A percentile compares a stretch with the other conserved stretches of the same genome.
Evolutionary conservation across 2,329 filamentous ascomycete genomes (phyloP).

Genomic region (Aureobasidium sp.): DNA sequence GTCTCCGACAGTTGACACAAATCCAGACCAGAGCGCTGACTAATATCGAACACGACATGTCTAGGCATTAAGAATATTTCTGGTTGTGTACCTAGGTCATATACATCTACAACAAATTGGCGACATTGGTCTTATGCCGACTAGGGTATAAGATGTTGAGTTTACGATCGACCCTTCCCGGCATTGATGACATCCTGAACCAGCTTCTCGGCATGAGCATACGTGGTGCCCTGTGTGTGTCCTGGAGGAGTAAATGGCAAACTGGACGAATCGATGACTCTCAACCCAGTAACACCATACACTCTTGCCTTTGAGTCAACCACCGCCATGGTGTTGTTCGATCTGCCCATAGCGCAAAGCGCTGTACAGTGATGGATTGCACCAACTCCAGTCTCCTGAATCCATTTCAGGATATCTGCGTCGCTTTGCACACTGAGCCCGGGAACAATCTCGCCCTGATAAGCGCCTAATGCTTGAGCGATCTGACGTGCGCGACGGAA

Average conservation of each 20-base stretch:
- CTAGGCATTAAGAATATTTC: no score
- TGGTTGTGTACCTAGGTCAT: no score
- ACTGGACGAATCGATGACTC: slow-evolving; percentile 33
- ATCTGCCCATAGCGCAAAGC: slow-evolving; percentile 22
- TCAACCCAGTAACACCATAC: slow-evolving; percentile 31
- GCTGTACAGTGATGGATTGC: neutral
- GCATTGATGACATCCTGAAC: neutral
- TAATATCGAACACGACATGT: no score
- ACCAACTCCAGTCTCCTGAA: neutral
- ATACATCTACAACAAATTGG: no score
- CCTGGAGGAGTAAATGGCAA: slow-evolving; percentile 33
- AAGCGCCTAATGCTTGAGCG: neutral
- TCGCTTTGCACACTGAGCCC: slow-evolving; percentile 9
- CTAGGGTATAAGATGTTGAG: no score
- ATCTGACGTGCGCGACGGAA: slow-evolving; percentile 1
- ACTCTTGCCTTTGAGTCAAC: slow-evolving; percentile 34
- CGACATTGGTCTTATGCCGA: no score
- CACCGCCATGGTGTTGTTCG: slow-evolving; percentile 29
- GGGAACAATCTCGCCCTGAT: slow-evolving; percentile 1
- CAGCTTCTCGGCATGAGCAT: slow-evolving; percentile 15
- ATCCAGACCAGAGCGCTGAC: no score
- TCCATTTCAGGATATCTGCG: slow-evolving; percentile 12
- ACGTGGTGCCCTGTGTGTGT: slow-evolving; percentile 28
- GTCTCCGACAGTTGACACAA: no score
- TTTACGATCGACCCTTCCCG: no score